phyloP scores from a whole-genome alignment of 768 basidiomycete species.

The Grammothele lineata region DNA sequence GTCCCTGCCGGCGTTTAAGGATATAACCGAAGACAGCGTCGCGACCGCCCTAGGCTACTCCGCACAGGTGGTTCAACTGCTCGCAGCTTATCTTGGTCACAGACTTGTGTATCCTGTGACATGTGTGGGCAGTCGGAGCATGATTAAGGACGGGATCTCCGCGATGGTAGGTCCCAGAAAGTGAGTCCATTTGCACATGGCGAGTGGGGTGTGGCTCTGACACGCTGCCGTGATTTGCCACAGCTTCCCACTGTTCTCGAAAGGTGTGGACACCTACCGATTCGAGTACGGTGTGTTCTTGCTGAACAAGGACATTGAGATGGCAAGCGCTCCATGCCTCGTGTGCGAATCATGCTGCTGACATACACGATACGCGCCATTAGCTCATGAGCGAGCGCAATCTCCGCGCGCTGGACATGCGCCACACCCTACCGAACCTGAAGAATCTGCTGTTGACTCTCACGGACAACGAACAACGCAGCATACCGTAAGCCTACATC shows the following conservation, averaged over 20 bases:
- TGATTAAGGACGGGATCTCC: conserved; percentile 90
- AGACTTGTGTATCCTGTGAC: conserved; percentile 85
- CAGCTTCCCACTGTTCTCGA: conserved; percentile 94
- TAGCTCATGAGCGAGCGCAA: conserved; percentile 92
- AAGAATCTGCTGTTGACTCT: conserved; percentile 89
- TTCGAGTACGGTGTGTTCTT: conserved; percentile 98
- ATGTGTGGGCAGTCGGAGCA: conserved; percentile 84
- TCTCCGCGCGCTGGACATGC: conserved; percentile 84
- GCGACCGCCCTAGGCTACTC: conserved; percentile 91
- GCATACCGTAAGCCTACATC: conserved; percentile 36
- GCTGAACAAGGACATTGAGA: conserved; percentile 95
- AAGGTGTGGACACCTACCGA: conserved; percentile 92
- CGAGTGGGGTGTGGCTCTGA: neutral
- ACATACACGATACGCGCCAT: neutral
- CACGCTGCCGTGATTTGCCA: neutral
- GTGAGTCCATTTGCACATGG: conserved; percentile 41
- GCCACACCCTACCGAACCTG: conserved; percentile 94
- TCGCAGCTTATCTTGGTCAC: conserved; percentile 75
- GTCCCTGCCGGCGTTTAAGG: conserved; percentile 55
- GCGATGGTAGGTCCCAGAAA: conserved; percentile 94
- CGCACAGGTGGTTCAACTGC: conserved; percentile 79
- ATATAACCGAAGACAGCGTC: conserved; percentile 79
- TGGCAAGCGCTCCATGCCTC: conserved; percentile 53
- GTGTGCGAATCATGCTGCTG: conserved; percentile 1
- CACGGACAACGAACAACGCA: conserved; percentile 61